These are phyloP conservation scores for Trichoderma simmonsii DNA, from an alignment of 2,329 filamentous ascomycete species.

Conservation along the genomic window DNA sequence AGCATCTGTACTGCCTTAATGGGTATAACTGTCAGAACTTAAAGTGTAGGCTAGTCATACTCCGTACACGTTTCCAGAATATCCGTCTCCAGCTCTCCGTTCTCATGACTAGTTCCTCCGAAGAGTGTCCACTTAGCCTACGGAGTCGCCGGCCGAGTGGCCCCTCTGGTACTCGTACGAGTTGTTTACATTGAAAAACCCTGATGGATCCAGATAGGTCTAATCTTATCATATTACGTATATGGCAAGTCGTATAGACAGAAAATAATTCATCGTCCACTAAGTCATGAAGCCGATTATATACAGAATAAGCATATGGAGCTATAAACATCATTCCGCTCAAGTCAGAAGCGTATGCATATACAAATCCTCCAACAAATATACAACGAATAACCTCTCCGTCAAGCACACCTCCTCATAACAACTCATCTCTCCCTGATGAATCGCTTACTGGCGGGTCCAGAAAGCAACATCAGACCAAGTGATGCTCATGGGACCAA, in stretches of 20 bases:
- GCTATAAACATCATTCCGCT: not conserved
- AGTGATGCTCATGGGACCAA: constrained; percentile 22
- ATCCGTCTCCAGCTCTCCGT: not conserved
- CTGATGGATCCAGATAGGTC: not conserved
- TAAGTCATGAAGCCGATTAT: not conserved
- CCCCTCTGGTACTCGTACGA: not conserved
- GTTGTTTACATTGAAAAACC: not conserved
- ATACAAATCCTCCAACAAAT: not conserved
- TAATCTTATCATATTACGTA: not conserved
- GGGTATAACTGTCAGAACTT: not conserved
- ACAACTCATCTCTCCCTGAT: not conserved
- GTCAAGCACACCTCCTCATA: not conserved
- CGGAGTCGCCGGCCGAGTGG: not conserved
- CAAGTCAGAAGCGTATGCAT: not conserved
- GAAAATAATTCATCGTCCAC: not conserved
- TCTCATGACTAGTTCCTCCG: not conserved
- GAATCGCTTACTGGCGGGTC: constrained; percentile 13
- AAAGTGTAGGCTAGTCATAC: not conserved
- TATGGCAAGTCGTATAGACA: not conserved
- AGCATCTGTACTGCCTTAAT: not conserved
- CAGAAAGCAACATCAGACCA: constrained; percentile 25
- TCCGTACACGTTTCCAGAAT: not conserved
- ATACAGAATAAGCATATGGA: not conserved
- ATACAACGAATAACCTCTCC: not conserved
- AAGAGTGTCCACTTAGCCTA: not conserved